Evolutionary conservation across 768 basidiomycete species (phyloP), one percentile per base, ranked within the genome.

Genomic region (Suillus americanus): DNA sequence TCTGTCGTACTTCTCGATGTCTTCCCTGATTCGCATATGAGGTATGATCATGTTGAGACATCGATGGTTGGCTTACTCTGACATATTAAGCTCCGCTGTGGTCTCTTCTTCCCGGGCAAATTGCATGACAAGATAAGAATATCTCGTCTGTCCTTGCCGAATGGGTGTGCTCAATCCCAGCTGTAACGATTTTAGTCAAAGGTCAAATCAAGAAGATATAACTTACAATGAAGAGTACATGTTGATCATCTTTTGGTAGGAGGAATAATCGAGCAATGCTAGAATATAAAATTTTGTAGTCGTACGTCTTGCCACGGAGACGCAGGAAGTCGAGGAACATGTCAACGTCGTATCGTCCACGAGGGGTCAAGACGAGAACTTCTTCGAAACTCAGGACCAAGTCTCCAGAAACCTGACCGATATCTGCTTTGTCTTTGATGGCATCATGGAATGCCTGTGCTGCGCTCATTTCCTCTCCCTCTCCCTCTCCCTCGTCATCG

Each of bases 71-170:
- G 82, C 92, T 62, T 77, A 96, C 95, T 98, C 95, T 48, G 86
- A 81, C 83, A 99, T 86, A 72, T 97, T 97, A 41, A 99, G 79
- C 74, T 97, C 95, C 6, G 95, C 93, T 30, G 96, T 97, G 66
- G 95, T 94, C 77, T 97, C 95, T 75, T 99, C 97, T 69, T 98
- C 97, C 64, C 92, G 85, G n/a, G 89, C 90, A 77, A 97, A 99
- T 71, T 97, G 96, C 90, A 98, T 96, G 63, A 99, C 97, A 25
- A 99, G 81, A 75, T 97, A 99, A 63, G 97, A 97, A 77, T 99
- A 99, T 51, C 94, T 85, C 1, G 97, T 99, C 74, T 99, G 97
- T 59, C 97, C 97, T 82, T 99, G 97, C 54, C 97, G 86, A 66
- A 99, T 97, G 2, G 97, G 97, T 30, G 88, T 92, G 73, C 88